Evolutionary conservation across 1,139 yeast genomes (phyloP).

Genomic region (Kluyveromyces sp.): DNA sequence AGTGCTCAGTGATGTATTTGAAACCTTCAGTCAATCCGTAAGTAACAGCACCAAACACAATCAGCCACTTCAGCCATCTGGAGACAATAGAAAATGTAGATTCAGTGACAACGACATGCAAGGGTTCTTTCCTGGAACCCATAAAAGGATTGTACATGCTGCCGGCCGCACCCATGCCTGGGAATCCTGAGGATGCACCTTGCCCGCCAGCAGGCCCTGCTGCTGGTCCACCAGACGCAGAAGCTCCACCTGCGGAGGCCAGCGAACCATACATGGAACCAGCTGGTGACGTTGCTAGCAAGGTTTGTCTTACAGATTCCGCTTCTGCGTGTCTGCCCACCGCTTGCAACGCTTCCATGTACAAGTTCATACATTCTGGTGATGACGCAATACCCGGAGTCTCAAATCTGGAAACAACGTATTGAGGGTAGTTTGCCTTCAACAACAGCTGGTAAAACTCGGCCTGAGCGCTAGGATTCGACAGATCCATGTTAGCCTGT

Average conservation of each 20-base stretch:
- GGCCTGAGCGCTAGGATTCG: slow-evolving; percentile 67
- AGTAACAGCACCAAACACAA: slow-evolving; percentile 67
- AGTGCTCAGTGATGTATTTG: slow-evolving; percentile 75
- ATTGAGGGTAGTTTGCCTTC: slow-evolving; percentile 80
- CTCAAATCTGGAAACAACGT: slow-evolving; percentile 86
- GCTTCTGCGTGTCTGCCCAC: slow-evolving; percentile 78
- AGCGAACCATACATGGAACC: slow-evolving; percentile 29
- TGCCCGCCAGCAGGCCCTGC: slow-evolving; percentile 6
- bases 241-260: slow-evolving; percentile 21
- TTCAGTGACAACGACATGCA: slow-evolving; percentile 87
- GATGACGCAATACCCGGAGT: slow-evolving; percentile 83
- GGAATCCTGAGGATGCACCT: slow-evolving; percentile 19
- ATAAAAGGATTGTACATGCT: slow-evolving; percentile 29
- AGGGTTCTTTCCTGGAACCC: slow-evolving; percentile 52
- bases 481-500: slow-evolving; percentile 66
- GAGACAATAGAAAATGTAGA: slow-evolving; percentile 69
- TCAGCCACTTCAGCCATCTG: slow-evolving; percentile 84
- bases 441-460: slow-evolving; percentile 69
- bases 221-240: slow-evolving; percentile 4
- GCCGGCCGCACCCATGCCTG: too few relatives aligned
- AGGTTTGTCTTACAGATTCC: slow-evolving; percentile 37
- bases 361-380: slow-evolving; percentile 68
- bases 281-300: slow-evolving; percentile 30
- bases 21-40: slow-evolving; percentile 72
- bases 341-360: slow-evolving; percentile 70